Base-by-base conservation (phyloP, 208 protist genomes). In the Phytomonas sp. region DNA sequence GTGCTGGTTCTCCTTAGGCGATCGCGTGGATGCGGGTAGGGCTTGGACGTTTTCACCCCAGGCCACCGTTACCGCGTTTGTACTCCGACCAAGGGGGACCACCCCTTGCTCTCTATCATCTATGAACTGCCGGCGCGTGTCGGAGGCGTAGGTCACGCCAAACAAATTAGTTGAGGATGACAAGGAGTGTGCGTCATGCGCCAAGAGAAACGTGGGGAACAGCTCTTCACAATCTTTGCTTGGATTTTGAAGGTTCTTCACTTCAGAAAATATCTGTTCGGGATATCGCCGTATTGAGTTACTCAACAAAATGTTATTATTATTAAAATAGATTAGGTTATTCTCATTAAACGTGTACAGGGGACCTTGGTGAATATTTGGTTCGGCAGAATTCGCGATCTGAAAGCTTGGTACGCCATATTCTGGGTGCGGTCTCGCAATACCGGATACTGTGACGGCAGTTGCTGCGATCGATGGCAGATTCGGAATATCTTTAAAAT, bases 181-280 rank as follows among this genome's bases (percentile, higher is more conserved):
- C 6, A 49, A 49, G 6, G 40, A 49, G 12, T 49, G 40, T 19
- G 14, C 12, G 12, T 49, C 40, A 4, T 49, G 60, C 4, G 30
- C 23, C 34, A 10, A 67, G 30, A 5, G 36, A 4, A 60, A 60
- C 4, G 10, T 23, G 32, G 37, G 26, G 29, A 62, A 26, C 19
- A 70, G 6, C 11, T 40, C n/a, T 70, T 34, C 5, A 32, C 31
- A 30, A 10, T 34, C 29, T 34, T 29, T 30, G 40, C 12, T 12
- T 32, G 12, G 14, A 32, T 70, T 31, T 52, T 62, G 34, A 60
- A 34, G 37, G 37, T 10, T 49, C 36, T 45, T 31, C 5, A 45
- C 12, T 31, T 67, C 64, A 67, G 30, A 42, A 52, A 67, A 40
- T 36, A 63, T 16, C 12, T 49, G 40, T 49, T 49, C 40, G 1